phyloP scores from a whole-genome alignment of 1,139 yeast genomes.

The Hansenula anomala region DNA sequence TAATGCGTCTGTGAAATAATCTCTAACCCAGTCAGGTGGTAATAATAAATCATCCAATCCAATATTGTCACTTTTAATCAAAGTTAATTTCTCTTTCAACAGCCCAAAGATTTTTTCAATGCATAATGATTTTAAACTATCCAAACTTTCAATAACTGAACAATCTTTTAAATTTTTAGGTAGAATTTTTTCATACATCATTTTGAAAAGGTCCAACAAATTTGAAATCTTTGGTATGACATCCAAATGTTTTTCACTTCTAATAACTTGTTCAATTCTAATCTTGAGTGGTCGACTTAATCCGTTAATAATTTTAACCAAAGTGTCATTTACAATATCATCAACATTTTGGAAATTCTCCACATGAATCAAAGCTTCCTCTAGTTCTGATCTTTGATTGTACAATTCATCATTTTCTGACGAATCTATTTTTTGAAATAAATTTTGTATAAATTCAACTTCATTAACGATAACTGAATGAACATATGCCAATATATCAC shows the following conservation, averaged over 20 bases:
- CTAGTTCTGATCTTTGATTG: slow-evolving; percentile 9
- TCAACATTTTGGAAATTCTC: slow-evolving; percentile 12
- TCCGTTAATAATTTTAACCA: slow-evolving; percentile 43
- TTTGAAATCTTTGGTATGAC: slow-evolving; percentile 55
- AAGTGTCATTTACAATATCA: slow-evolving; percentile 24
- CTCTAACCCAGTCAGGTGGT: slow-evolving; percentile 72
- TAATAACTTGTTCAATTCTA: slow-evolving; percentile 62
- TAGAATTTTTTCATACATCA: slow-evolving; percentile 57
- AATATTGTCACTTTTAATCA: slow-evolving; percentile 29
- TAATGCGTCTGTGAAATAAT: slow-evolving; percentile 45
- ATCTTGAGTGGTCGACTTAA: slow-evolving; percentile 45
- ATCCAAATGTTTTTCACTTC: slow-evolving; percentile 57
- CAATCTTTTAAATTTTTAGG: slow-evolving; percentile 5
- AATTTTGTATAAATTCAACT: slow-evolving; percentile 61
- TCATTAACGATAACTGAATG: slow-evolving; percentile 91
- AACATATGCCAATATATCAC: slow-evolving; percentile 85
- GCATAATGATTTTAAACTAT: slow-evolving; percentile 23
- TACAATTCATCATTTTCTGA: slow-evolving; percentile 23
- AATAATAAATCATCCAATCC: slow-evolving; percentile 41
- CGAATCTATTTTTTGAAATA: slow-evolving; percentile 36
- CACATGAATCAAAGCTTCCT: slow-evolving; percentile 10
- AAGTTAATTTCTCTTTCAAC: slow-evolving; percentile 36
- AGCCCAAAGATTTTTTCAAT: slow-evolving; percentile 39
- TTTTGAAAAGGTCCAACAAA: slow-evolving; percentile 59
- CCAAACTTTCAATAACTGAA: slow-evolving; percentile 15